Percentiles rank a stretch among this genome's conserved stretches.
Evolutionary conservation across 306 rosid genomes (phyloP).

Genomic region (Pterocarpus santalinus): DNA sequence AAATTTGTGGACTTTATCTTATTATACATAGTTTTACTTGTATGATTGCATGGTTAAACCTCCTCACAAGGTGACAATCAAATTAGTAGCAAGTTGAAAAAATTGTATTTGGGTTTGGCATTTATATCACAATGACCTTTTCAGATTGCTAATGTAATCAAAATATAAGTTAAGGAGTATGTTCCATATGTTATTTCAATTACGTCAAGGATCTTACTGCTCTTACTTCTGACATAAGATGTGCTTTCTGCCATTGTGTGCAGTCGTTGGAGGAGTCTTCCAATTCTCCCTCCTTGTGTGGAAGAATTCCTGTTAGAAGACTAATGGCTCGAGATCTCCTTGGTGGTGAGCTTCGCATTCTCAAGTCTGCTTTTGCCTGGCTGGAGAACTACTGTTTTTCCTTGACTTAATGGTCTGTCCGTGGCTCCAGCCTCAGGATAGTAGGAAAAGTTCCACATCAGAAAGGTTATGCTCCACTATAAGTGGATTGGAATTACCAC

Average conservation of each 20-base stretch:
- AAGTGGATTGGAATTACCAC: neutral
- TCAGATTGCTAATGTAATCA: constrained; percentile 13
- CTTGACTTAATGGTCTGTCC: constrained; percentile 35
- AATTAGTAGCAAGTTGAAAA: neutral
- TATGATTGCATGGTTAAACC: constrained; percentile 14
- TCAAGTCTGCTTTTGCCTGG: constrained; percentile 73
- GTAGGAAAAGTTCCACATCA: neutral
- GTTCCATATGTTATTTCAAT: constrained; percentile 27
- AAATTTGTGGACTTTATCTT: constrained; percentile 10
- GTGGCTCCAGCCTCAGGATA: constrained; percentile 14
- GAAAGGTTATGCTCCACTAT: neutral
- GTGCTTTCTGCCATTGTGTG: constrained; percentile 23
- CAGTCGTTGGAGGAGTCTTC: constrained; percentile 57
- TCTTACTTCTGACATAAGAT: neutral
- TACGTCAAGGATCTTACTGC: neutral
- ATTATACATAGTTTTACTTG: neutral
- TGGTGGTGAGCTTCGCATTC: constrained; percentile 69
- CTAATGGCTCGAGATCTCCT: constrained; percentile 75
- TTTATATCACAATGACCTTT: neutral
- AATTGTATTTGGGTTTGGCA: neutral
- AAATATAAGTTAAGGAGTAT: neutral
- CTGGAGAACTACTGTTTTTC: constrained; percentile 62
- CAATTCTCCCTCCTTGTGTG: constrained; percentile 39
- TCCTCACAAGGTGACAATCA: neutral
- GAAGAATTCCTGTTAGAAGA: constrained; percentile 48